phyloP scores from a whole-genome alignment of 2,329 filamentous ascomycete genomes.

The Hypoxylon sp. region DNA sequence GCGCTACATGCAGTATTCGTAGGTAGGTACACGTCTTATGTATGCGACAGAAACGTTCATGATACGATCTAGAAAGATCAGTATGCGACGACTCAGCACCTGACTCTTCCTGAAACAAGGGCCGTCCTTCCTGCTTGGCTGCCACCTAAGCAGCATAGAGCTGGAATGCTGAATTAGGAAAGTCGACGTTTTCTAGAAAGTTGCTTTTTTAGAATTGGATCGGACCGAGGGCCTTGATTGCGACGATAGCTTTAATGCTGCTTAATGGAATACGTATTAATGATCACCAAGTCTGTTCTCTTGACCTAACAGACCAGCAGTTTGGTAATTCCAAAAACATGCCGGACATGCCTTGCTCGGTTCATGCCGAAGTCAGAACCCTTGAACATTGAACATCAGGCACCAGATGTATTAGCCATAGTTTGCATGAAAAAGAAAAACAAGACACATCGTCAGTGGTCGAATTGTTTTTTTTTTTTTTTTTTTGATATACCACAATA shows the following conservation, averaged over 20 bases:
- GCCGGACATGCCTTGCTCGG: constrained; percentile 21
- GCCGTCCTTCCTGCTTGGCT: neutral
- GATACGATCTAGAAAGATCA: constrained; percentile 1
- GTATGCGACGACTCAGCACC: constrained; percentile 1
- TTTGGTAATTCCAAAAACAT: constrained; percentile 14
- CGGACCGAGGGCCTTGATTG: constrained; percentile 15
- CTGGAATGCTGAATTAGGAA: constrained; percentile 18
- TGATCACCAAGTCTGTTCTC: neutral
- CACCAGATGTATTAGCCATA: too few relatives aligned
- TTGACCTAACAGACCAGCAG: constrained; percentile 18
- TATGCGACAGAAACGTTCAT: constrained; percentile 1
- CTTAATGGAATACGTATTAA: constrained; percentile 14
- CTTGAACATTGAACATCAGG: too few relatives aligned
- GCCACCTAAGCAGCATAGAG: constrained; percentile 1
- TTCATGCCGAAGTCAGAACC: constrained; percentile 26
- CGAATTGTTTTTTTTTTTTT: too few relatives aligned
- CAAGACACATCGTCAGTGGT: too few relatives aligned
- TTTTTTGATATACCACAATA: too few relatives aligned
- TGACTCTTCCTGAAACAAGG: constrained; percentile 22
- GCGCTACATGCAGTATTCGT: too few relatives aligned
- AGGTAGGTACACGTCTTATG: too few relatives aligned
- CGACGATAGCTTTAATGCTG: constrained; percentile 9
- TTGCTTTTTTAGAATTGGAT: constrained; percentile 16
- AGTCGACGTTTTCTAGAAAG: constrained; percentile 25
- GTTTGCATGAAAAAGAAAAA: too few relatives aligned